Evolutionary conservation across 225 moss, liverwort and hornwort species (phyloP).

Genomic region (Asterella californica): DNA sequence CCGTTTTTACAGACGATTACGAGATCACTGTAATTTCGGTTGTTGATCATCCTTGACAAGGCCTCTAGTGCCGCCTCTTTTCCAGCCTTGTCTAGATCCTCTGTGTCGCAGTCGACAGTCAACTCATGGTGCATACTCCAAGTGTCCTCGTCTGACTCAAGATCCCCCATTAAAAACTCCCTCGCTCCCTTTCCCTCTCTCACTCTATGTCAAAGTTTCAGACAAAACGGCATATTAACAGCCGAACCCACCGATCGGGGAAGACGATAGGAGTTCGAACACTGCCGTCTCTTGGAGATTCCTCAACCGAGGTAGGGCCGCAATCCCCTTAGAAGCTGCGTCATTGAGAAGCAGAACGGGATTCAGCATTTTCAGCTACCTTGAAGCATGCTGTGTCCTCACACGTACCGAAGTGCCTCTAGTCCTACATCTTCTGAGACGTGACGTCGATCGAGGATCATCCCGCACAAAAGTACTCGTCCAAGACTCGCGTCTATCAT

Average conservation of each 20-base stretch:
- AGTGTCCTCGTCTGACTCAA: neutral
- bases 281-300: neutral
- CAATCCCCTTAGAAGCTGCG: neutral
- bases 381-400: neutral
- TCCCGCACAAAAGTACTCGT: neutral
- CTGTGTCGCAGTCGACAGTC: neutral
- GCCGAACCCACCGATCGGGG: no score
- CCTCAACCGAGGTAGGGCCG: neutral
- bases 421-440: neutral
- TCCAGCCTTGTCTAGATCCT: neutral
- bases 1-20: conserved; percentile 5
- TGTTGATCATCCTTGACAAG: conserved; percentile 7
- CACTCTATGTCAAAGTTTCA: neutral
- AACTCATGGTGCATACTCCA: neutral
- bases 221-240: no score
- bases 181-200: neutral
- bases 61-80: neutral
- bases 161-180: neutral
- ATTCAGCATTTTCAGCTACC: neutral
- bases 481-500: neutral
- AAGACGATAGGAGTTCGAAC: no score
- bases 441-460: neutral
- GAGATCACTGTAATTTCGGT: conserved; percentile 11
- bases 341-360: neutral
- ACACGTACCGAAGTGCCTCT: neutral